Percentiles rank a stretch among this genome's conserved stretches.
These are phyloP conservation scores for Alternaria sp. DNA, from an alignment of 2,329 filamentous ascomycete genomes.

Conservation along the genomic window DNA sequence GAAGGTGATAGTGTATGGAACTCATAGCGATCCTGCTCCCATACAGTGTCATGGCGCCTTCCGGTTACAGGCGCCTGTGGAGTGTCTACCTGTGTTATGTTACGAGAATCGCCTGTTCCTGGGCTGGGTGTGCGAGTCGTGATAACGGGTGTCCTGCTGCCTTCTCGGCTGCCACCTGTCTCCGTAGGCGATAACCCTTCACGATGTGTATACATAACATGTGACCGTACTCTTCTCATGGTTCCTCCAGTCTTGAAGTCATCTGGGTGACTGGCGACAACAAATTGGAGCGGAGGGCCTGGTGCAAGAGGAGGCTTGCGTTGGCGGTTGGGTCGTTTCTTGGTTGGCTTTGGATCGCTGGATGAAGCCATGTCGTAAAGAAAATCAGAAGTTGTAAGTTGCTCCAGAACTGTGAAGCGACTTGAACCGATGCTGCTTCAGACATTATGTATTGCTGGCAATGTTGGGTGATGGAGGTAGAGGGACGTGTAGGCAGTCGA, in stretches of 20 bases:
- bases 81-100: slow-evolving; percentile 17
- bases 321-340: slow-evolving; percentile 41
- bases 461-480: not conserved
- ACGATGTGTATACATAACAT: slow-evolving; percentile 50
- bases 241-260: slow-evolving; percentile 41
- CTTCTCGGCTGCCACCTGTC: slow-evolving; percentile 24
- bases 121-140: slow-evolving; percentile 37
- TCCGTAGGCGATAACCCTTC: slow-evolving; percentile 30
- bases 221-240: slow-evolving; percentile 47
- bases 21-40: slow-evolving; percentile 27
- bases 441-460: slow-evolving; percentile 9
- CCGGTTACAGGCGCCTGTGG: slow-evolving; percentile 16
- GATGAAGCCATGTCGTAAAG: slow-evolving; percentile 29
- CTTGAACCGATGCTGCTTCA: slow-evolving; percentile 1
- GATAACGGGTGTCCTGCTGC: slow-evolving; percentile 16
- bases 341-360: slow-evolving; percentile 29
- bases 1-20: slow-evolving; percentile 30
- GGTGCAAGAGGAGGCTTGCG: slow-evolving; percentile 44
- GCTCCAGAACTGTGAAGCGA: not conserved
- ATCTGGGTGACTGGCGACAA: slow-evolving; percentile 46
- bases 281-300: slow-evolving; percentile 44
- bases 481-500: slow-evolving; percentile 4
- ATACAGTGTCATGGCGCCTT: slow-evolving; percentile 23
- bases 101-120: slow-evolving; percentile 23
- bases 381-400: not conserved